These are phyloP conservation scores for Apiotrichum akiyoshidainum DNA, from an alignment of 1,284 basidiomycete species.

Conservation along the genomic window DNA sequence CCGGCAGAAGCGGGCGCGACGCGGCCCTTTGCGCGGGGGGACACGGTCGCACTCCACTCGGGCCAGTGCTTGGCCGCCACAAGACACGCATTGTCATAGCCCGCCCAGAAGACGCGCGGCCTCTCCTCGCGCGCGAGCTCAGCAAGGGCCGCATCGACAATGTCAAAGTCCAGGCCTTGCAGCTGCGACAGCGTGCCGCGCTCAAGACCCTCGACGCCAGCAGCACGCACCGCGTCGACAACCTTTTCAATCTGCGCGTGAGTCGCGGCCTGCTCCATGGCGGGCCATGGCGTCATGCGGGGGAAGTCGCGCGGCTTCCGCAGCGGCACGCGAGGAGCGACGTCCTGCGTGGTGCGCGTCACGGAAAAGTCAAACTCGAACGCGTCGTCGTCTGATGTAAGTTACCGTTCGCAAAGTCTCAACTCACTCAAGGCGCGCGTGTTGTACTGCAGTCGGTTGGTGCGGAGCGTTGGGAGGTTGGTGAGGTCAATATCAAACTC, in stretches of 20 bases:
- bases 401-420: neutral
- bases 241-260: slow-evolving; percentile 4
- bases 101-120: slow-evolving; percentile 65
- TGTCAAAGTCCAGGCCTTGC: slow-evolving; percentile 7
- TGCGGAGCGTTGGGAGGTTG: slow-evolving; percentile 26
- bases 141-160: slow-evolving; percentile 21
- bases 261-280: neutral
- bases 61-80: slow-evolving; percentile 55
- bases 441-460: slow-evolving; percentile 32
- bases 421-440: slow-evolving; percentile 40
- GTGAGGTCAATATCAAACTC: slow-evolving; percentile 34
- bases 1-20: neutral
- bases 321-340: neutral
- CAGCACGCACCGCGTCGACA: slow-evolving; percentile 17
- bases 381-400: slow-evolving; percentile 35
- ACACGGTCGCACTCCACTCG: slow-evolving; percentile 58
- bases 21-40: neutral
- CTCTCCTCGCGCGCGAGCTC: slow-evolving; percentile 18
- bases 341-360: neutral
- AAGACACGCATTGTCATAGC: slow-evolving; percentile 59
- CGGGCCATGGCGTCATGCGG: slow-evolving; percentile 3
- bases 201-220: slow-evolving; percentile 27
- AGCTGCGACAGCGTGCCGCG: slow-evolving; percentile 13
- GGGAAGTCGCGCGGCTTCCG: slow-evolving; percentile 11
- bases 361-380: slow-evolving; percentile 38